These are phyloP conservation scores for Chloris gayana DNA, from an alignment of 176 grass and related monocot species.

Conservation along the genomic window DNA sequence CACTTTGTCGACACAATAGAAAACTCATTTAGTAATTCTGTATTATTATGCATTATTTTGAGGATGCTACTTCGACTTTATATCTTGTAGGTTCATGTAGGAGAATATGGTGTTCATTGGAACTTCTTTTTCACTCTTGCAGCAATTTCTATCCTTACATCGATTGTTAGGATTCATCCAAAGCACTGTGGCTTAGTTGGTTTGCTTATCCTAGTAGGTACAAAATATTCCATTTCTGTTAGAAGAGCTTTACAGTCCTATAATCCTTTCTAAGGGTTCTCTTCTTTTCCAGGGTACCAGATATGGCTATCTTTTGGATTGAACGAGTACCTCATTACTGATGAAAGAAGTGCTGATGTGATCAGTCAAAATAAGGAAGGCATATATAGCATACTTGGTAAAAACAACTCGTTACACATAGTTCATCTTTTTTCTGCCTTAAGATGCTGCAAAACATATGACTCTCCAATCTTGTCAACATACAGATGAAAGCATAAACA, in stretches of 20 bases:
- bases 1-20: not conserved
- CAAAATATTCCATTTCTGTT: constrained; percentile 24
- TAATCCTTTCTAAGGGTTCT: constrained; percentile 10
- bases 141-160: constrained; percentile 81
- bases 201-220: constrained; percentile 78
- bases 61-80: constrained; percentile 31
- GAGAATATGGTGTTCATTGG: constrained; percentile 97
- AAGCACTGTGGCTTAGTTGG: constrained; percentile 80
- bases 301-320: constrained; percentile 71
- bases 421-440: constrained; percentile 12
- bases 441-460: constrained; percentile 8
- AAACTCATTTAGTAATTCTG: constrained; percentile 16
- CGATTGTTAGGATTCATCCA: constrained; percentile 70
- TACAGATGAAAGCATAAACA: constrained; percentile 8
- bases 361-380: constrained; percentile 96
- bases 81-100: constrained; percentile 82
- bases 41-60: constrained; percentile 31
- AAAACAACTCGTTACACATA: constrained; percentile 7
- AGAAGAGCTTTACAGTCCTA: constrained; percentile 10
- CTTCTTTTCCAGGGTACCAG: constrained; percentile 70
- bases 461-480: constrained; percentile 6
- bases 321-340: constrained; percentile 79
- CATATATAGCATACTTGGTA: constrained; percentile 92
- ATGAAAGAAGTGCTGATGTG: constrained; percentile 69
- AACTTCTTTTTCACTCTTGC: constrained; percentile 99